These are phyloP conservation scores for Thermoascus crustaceus DNA, from an alignment of 2,329 filamentous ascomycete genomes.

Conservation along the genomic window DNA sequence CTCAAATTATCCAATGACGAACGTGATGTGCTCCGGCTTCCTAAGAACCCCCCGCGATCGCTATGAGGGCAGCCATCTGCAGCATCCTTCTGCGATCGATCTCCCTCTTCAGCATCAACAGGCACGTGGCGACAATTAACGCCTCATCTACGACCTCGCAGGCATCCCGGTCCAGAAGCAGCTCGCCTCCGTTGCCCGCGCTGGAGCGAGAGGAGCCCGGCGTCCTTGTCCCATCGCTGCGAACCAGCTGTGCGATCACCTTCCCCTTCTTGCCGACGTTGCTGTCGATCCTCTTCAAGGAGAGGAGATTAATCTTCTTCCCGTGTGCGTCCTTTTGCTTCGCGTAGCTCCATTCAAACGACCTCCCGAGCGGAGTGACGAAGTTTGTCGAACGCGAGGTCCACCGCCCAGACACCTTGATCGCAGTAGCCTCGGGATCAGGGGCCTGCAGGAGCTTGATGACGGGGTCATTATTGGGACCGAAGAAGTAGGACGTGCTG, in stretches of 20 bases:
- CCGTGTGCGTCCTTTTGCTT: slow-evolving; percentile 31
- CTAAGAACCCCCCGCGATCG: too few species aligned
- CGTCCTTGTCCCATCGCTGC: slow-evolving; percentile 34
- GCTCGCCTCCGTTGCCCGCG: slow-evolving; percentile 36
- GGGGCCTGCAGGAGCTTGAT: slow-evolving; percentile 31
- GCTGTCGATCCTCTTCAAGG: slow-evolving; percentile 14
- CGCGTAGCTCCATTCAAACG: slow-evolving; percentile 51
- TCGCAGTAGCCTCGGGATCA: slow-evolving; percentile 14
- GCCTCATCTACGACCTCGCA: slow-evolving; percentile 33
- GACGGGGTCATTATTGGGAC: slow-evolving; percentile 45
- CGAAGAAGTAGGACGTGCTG: slow-evolving; percentile 52
- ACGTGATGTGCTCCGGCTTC: too few species aligned
- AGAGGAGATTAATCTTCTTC: slow-evolving; percentile 19
- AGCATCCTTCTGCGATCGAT: slow-evolving; percentile 48
- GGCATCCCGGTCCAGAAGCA: slow-evolving; percentile 47
- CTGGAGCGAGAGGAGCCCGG: slow-evolving; percentile 26
- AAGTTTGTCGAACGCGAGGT: slow-evolving; percentile 43
- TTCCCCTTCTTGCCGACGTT: slow-evolving; percentile 8
- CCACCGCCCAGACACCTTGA: slow-evolving; percentile 33
- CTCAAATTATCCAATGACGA: too few species aligned
- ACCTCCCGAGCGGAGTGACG: slow-evolving; percentile 39
- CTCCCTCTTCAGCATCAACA: slow-evolving; percentile 60
- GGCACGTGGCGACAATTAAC: slow-evolving; percentile 48
- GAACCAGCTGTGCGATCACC: slow-evolving; percentile 32
- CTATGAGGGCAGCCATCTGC: slow-evolving; percentile 45